Evolutionary conservation across 2,329 filamentous ascomycete genomes (phyloP), one percentile per base, ranked within the genome.

Genomic region (Alternaria solani): DNA sequence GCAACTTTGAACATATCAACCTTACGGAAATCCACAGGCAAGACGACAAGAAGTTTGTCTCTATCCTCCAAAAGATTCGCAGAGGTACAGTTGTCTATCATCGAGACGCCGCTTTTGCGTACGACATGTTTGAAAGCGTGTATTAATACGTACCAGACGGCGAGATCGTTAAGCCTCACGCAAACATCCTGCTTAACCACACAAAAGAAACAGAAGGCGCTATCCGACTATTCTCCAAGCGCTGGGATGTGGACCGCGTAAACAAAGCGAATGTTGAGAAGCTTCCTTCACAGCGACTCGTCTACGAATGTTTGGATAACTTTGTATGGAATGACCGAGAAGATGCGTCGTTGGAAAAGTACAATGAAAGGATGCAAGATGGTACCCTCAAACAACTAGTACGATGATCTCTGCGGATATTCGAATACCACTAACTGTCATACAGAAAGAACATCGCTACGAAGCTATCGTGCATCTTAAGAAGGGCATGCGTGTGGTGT

Each of bases 1-100:
- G 85, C 62, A 65, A 83, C 2, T 89, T 90, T 66, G 72, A 70
- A 2, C 80, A 86, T 57, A 75, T 88, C 2, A 79, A 86, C 8
- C 78, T 90, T 0, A 82, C 76, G 2, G 78, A 82, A 5, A 85
- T 89, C 4, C 85, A 88, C 67, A 82, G 88, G 4, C 87, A 90
- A 60, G 81, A 68, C 7, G 87, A 89, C 61, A 57, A 72, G 38
- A 67, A 67, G 0, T 89, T 89, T 67, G 83, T 88, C 58, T 72
- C 75, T 3, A 83, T 88, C 46, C 78, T 90, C 2, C 81, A 88
- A 36, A 87, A 84, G 57, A 83, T 84, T 46, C 81, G 86, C 1
- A 76, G 84, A 16, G 85, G 86, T 1, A 62, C 77, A 11, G n/a
- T 51, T 26, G 5, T 26, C n/a, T 12, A 23, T 5, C 9, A 9